Percentiles rank a stretch among this genome's conserved stretches.
phyloP scores from a whole-genome alignment of 345 rosid species.

The Conringia planisiliqua region DNA sequence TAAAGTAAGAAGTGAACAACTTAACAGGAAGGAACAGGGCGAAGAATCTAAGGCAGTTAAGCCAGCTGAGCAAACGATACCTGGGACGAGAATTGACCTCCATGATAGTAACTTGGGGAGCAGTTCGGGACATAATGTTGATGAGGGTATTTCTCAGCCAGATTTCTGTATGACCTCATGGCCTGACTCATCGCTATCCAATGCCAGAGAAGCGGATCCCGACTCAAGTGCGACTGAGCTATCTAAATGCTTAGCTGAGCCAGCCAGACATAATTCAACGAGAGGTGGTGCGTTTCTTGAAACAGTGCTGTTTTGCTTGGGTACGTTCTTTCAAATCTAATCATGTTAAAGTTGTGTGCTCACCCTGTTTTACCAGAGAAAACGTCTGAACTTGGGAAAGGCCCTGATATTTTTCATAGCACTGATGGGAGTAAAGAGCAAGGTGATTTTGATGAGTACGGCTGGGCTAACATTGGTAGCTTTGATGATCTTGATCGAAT shows the following conservation, averaged over 20 bases:
- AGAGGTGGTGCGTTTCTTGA: constrained; percentile 50
- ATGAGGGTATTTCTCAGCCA: constrained; percentile 44
- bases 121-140: constrained; percentile 38
- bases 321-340: constrained; percentile 21
- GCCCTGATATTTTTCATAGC: constrained; percentile 51
- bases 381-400: constrained; percentile 50
- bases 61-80: constrained; percentile 41
- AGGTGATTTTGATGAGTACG: constrained; percentile 73
- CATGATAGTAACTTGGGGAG: constrained; percentile 44
- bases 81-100: constrained; percentile 38
- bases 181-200: constrained; percentile 49
- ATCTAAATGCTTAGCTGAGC: constrained; percentile 44
- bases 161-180: constrained; percentile 52
- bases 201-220: constrained; percentile 43
- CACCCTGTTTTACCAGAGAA: constrained; percentile 41
- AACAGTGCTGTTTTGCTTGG: constrained; percentile 17
- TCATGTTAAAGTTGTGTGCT: constrained; percentile 35
- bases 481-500: constrained; percentile 93
- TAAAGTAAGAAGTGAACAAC: constrained; percentile 45
- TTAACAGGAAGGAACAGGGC: constrained; percentile 46
- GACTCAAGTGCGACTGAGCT: constrained; percentile 49
- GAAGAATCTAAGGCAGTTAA: constrained; percentile 43
- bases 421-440: constrained; percentile 57
- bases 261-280: constrained; percentile 39
- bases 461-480: constrained; percentile 93